A percentile compares a stretch with the other conserved stretches of the same genome.
Evolutionary conservation across 2,329 filamentous ascomycete species (phyloP).

Genomic region (Albifimbria verrucaria): DNA sequence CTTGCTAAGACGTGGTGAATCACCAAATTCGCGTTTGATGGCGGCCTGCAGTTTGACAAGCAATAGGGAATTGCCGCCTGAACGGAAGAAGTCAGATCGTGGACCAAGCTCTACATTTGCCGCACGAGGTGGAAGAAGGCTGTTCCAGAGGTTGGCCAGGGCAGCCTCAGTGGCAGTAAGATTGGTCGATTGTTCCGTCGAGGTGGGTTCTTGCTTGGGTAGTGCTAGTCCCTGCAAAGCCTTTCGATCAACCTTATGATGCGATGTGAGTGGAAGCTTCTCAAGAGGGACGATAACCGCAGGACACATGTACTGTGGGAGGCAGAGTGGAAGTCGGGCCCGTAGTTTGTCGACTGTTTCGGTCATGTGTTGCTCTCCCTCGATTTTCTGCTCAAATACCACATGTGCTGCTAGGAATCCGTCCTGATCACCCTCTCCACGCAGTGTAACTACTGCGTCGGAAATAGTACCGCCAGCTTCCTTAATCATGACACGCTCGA

Average conservation of each 20-base stretch:
- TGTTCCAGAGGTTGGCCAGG: too few species aligned
- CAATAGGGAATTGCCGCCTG: too few species aligned
- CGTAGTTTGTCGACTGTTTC: neutral
- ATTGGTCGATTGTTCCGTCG: too few species aligned
- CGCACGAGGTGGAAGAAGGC: too few species aligned
- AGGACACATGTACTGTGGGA: neutral
- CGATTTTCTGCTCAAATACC: neutral
- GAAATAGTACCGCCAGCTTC: constrained; percentile 5
- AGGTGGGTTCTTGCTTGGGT: neutral
- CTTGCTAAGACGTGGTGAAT: too few species aligned
- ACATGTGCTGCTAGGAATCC: neutral
- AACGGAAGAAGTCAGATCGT: too few species aligned
- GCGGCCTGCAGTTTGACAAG: too few species aligned
- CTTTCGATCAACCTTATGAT: neutral
- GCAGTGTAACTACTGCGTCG: constrained; percentile 14
- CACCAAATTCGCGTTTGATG: too few species aligned
- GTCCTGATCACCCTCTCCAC: neutral
- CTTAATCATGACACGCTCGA: constrained; percentile 13
- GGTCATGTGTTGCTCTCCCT: neutral
- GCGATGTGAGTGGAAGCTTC: neutral
- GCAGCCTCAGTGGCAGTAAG: too few species aligned
- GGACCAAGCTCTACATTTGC: too few species aligned
- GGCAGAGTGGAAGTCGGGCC: neutral
- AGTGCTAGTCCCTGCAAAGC: neutral
- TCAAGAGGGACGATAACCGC: neutral